Base-by-base conservation (phyloP, 208 protist genomes). In the Tritrichomonas foetus region DNA sequence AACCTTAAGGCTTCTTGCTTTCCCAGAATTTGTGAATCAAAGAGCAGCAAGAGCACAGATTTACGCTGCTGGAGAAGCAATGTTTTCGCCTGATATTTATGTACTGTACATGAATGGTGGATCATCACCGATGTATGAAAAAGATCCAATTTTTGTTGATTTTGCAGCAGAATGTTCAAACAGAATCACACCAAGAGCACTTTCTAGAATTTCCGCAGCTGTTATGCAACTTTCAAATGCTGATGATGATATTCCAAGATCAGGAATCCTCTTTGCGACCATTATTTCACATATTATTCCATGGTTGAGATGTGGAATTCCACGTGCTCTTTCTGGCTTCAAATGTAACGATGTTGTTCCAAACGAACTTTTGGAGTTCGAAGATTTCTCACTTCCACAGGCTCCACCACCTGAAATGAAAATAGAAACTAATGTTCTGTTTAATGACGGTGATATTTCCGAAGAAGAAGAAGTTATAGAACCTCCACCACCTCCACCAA, bases 271-370 rank as follows among this genome's bases (percentile, higher is more conserved):
- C 27, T n/a, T 89, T 57, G 41, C 78, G 14, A 27, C 78, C 9
- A 47, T 89, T 89, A 47, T 89, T 57, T 89, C 78, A 39, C 78
- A 89, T 57, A n/a, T 89, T 33, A 8, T 89, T 53, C 78, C 78
- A 20, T 89, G 78, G 78, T 30, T 89, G 0, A 89, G 78, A 57
- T 53, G n/a, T 53, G 78, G 41, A 89, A 89, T 89, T 89, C 78
- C 78, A 39, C 3, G 44, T 5, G 78, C 78, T 53, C 25, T 89
- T 27, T n/a, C 47, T 89, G 47, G 47, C 0, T 89, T 55, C 16
- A 20, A 9, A 13, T 53, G 44, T 13, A 14, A 13, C 1, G 47
- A 53, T 20, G 47, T 89, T 39, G 47, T 89, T 57, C 78, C 78
- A 39, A 89, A 89, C 39, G 47, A 30, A 27, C 39, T 89, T 3